Base-by-base conservation (phyloP, 208 protist genomes). In the Leishmania martiniquensis region DNA sequence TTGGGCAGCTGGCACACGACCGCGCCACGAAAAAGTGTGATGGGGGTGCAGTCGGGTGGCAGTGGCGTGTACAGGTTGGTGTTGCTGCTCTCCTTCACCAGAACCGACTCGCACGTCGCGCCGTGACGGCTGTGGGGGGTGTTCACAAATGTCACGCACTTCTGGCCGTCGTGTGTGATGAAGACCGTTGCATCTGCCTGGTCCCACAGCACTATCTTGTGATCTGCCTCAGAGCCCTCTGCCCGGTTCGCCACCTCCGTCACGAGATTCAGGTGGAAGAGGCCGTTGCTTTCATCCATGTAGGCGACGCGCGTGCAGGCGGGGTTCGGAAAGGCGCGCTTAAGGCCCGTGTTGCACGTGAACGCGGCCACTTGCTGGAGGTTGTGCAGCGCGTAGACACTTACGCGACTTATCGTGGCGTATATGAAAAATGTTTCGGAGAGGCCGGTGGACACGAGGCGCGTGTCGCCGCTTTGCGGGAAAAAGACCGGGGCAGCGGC, bases 361-460 rank as follows among this genome's bases (percentile, higher is more conserved):
- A 92, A 97, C 77, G 98, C 89, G 55, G 89, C 91, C 6, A 99
- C 96, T 55, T 85, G 85, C 69, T 96, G 88, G 81, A 96, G 88
- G 78, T 98, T 98, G 12, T 88, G 76, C 25, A 99, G 86, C 12
- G 92, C 91, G 51, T 98, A 83, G 42, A 98, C 90, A 66, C 72
- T 81, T 34, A 99, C 88, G 62, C 90, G 89, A 32, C 89, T 95
- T 22, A 71, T 76, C 3, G 84, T 91, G 4, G 96, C 98, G 86
- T 98, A 99, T 13, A 99, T 89, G 68, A 99, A 88, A 63, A 99
- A 98, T 22, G 94, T 76, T 72, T 97, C 89, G 32, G 95, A 98
- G 42, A 99, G 89, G 17, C 84, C 89, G 4, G 98, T 70, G 45
- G 90, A 83, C 71, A 95, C 93, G 66, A 99, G 88, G 34, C 77